Evolutionary conservation across 306 rosid species (phyloP), one percentile per base, ranked within the genome.

Genomic region (Pterocarpus santalinus): DNA sequence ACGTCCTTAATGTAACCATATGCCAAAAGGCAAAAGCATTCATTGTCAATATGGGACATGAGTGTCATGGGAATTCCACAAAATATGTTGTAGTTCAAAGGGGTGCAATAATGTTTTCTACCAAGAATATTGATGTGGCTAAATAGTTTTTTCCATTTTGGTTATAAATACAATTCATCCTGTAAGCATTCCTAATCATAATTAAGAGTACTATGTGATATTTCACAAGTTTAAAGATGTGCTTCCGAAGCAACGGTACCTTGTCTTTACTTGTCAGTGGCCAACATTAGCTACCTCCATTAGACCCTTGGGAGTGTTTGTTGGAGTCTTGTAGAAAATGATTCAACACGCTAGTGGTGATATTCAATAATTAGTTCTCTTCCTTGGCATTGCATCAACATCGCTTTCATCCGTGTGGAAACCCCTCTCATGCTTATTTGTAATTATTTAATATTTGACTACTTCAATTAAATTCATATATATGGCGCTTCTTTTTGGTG

Each of bases 221-320:
- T 60, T 51, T 51, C 32, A 35, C 9, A 35, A 55, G 8, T 17
- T 12, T 65, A 12, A 65, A 64, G n/a, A 76, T 49, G 52, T 76
- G 61, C 15, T 76, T 76, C 16, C 17, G 10, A 76, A 76, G 81
- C 73, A 64, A 65, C 5, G 5, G 1, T 46, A 47, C 46, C 47
- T 57, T 75, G 69, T 32, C 53, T 11, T 61, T 74, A 44, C 7
- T 15, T 17, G 36, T 56, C 5, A 36, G 36, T 36, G 1, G 58
- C 60, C 58, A 75, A 74, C 72, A 76, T 33, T 76, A 51, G 39
- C 38, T 34, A 64, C 38, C 47, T 60, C 65, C 67, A 28, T 39
- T 39, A 66, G 56, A 53, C 44, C 16, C 14, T 14, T 7, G 10
- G 53, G 0, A 65, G n/a, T 67, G 66, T 66, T 52, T 66, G 67